phyloP scores from a whole-genome alignment of 495 filamentous ascomycete genomes.

The Penicillium waksmanii region DNA sequence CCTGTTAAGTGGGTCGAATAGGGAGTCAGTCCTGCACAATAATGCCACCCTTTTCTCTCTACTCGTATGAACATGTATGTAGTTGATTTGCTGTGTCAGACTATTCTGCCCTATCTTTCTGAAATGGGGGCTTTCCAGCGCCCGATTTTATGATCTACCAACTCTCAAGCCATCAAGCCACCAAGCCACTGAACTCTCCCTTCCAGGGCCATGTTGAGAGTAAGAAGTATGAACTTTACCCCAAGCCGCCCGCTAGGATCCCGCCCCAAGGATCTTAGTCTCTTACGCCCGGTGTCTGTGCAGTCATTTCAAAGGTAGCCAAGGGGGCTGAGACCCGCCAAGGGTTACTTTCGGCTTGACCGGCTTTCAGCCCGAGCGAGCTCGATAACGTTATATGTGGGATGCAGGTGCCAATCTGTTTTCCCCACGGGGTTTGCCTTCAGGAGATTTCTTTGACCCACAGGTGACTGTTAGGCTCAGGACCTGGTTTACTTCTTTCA shows the following conservation, averaged over 20 bases:
- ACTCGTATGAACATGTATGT: neutral
- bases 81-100: neutral
- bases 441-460: slow-evolving; percentile 2
- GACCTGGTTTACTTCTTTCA: neutral
- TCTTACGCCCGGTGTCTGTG: neutral
- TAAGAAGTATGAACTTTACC: neutral
- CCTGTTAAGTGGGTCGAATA: slow-evolving; percentile 1
- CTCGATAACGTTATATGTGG: slow-evolving; percentile 7
- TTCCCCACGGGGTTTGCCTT: slow-evolving; percentile 2
- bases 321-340: slow-evolving; percentile 12
- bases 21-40: neutral
- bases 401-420: slow-evolving; percentile 10
- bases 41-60: neutral
- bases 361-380: slow-evolving; percentile 6
- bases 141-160: slow-evolving; percentile 1
- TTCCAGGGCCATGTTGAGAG: neutral
- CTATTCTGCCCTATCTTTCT: neutral
- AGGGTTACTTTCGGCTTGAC: slow-evolving; percentile 5
- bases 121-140: neutral
- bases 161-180: slow-evolving; percentile 3
- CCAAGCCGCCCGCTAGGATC: slow-evolving; percentile 6
- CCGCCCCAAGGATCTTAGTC: slow-evolving; percentile 1
- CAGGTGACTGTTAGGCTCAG: neutral
- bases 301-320: slow-evolving; percentile 2
- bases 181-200: neutral